phyloP scores from a whole-genome alignment of 2,329 filamentous ascomycete species.

The Sarocladiaceae sp. region DNA sequence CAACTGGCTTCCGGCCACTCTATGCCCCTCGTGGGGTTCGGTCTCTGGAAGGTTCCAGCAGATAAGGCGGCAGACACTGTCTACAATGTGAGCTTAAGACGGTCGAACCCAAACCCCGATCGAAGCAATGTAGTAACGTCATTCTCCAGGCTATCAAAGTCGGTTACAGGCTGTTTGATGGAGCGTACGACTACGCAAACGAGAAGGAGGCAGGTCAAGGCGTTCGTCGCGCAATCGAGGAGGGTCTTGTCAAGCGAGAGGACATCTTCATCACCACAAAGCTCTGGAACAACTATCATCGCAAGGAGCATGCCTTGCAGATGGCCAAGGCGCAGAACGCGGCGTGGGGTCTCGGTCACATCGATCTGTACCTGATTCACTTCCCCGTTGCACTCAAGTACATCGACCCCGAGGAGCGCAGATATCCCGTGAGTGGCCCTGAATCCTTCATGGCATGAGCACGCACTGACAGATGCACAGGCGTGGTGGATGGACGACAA shows the following conservation, averaged over 20 bases:
- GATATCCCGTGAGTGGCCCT: slow-evolving; percentile 26
- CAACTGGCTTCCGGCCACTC: slow-evolving; percentile 39
- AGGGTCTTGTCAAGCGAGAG: slow-evolving; percentile 59
- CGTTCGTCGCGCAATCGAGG: slow-evolving; percentile 48
- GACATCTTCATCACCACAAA: slow-evolving; percentile 88
- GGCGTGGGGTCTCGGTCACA: slow-evolving; percentile 78
- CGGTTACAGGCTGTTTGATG: slow-evolving; percentile 47
- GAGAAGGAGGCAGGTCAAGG: slow-evolving; percentile 60
- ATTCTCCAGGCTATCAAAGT: slow-evolving; percentile 38
- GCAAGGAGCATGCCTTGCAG: slow-evolving; percentile 63
- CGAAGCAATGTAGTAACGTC: too few relatives aligned
- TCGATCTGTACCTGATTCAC: slow-evolving; percentile 80
- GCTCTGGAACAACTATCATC: slow-evolving; percentile 87
- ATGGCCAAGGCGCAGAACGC: slow-evolving; percentile 68
- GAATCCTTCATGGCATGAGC: not conserved
- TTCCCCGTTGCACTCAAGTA: slow-evolving; percentile 43
- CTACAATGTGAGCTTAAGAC: too few relatives aligned
- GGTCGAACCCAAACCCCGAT: too few relatives aligned
- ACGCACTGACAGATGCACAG: slow-evolving; percentile 2
- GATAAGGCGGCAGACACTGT: slow-evolving; percentile 44
- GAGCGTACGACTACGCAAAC: slow-evolving; percentile 54
- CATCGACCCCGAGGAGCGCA: slow-evolving; percentile 33
- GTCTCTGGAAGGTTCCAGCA: slow-evolving; percentile 62
- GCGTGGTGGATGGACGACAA: slow-evolving; percentile 31
- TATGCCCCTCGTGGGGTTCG: slow-evolving; percentile 58